Evolutionary conservation across 805 yeast species (phyloP).

Genomic region (Hanseniaspora vineae): DNA sequence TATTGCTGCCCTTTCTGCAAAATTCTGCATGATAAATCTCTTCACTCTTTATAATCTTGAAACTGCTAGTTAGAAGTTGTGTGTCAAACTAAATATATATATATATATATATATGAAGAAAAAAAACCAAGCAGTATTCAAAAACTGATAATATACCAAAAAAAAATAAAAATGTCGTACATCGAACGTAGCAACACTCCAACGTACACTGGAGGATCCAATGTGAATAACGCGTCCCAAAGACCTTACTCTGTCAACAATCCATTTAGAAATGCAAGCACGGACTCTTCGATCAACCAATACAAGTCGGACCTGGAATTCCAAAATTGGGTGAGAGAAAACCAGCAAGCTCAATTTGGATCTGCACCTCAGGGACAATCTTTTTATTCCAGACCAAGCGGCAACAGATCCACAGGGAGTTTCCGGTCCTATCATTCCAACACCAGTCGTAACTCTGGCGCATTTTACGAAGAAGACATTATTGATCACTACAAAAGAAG

Average conservation of each 20-base stretch:
- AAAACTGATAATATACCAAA: neutral
- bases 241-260: constrained; percentile 50
- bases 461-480: constrained; percentile 4
- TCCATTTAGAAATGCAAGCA: constrained; percentile 49
- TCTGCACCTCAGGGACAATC: neutral
- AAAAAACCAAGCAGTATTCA: neutral
- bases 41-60: neutral
- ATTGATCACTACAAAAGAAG: constrained; percentile 2
- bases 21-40: neutral
- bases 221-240: constrained; percentile 5
- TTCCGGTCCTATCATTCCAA: constrained; percentile 1
- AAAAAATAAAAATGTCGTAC: neutral
- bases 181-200: neutral
- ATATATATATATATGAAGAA: neutral
- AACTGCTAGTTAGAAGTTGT: neutral
- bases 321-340: constrained; percentile 45
- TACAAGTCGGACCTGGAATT: constrained; percentile 28
- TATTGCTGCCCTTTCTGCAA: too few species aligned
- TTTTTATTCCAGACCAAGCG: constrained; percentile 8
- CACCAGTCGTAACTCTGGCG: constrained; percentile 1
- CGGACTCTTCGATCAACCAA: constrained; percentile 17
- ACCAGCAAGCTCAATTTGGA: constrained; percentile 5
- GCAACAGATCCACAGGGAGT: constrained; percentile 8
- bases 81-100: neutral
- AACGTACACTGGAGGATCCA: constrained; percentile 12